Evolutionary conservation across 768 basidiomycete genomes (phyloP).

Genomic region (Lentinula guzmanii): DNA sequence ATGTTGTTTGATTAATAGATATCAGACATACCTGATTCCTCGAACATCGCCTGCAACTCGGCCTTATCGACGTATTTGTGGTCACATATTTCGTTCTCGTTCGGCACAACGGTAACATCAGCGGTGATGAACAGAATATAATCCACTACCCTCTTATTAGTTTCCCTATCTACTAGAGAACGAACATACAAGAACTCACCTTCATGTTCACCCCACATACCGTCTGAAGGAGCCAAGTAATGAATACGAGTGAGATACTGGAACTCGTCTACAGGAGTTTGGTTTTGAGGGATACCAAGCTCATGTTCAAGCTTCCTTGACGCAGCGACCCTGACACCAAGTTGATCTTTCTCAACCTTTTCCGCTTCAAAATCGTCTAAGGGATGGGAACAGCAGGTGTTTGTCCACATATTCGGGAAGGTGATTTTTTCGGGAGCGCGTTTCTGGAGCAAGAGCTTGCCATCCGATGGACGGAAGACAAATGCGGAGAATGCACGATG

Average conservation of each 20-base stretch:
- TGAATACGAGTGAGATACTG: constrained; percentile 96
- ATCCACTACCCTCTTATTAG: constrained; percentile 60
- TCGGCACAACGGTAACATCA: constrained; percentile 77
- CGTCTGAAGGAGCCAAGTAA: constrained; percentile 91
- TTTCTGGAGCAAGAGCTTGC: constrained; percentile 89
- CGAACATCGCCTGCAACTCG: constrained; percentile 90
- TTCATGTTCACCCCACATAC: constrained; percentile 98
- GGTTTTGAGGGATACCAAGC: constrained; percentile 77
- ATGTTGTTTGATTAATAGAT: background rate
- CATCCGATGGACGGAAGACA: constrained; percentile 91
- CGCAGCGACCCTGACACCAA: constrained; percentile 86
- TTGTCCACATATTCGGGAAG: constrained; percentile 99
- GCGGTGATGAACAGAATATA: constrained; percentile 95
- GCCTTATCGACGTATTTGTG: constrained; percentile 86
- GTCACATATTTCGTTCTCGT: constrained; percentile 88
- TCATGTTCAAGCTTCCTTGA: constrained; percentile 95
- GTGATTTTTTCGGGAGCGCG: constrained; percentile 98
- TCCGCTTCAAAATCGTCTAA: constrained; percentile 87
- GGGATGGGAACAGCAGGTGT: constrained; percentile 98
- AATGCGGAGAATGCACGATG: constrained; percentile 99
- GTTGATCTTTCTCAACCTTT: constrained; percentile 69
- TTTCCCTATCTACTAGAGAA: background rate
- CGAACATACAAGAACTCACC: constrained; percentile 36
- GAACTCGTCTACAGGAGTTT: constrained; percentile 80
- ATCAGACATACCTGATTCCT: constrained; percentile 52